phyloP scores from a whole-genome alignment of 169 alveolate species.

The Plasmodium gonderi region DNA sequence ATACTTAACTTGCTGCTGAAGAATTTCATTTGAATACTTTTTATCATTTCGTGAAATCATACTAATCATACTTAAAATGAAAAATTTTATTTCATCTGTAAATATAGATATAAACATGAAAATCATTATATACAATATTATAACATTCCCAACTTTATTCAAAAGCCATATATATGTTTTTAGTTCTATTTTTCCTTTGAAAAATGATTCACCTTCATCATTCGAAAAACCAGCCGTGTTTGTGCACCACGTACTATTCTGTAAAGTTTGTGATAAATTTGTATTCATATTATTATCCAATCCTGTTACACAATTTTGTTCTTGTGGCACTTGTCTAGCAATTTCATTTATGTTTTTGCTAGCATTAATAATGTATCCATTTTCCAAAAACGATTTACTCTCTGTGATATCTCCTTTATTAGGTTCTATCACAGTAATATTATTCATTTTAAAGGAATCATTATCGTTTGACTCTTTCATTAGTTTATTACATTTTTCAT shows the following conservation, averaged over 20 bases:
- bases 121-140: conserved; percentile 17
- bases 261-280: neutral
- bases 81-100: conserved; percentile 63
- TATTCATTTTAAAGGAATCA: conserved; percentile 1
- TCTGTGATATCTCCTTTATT: neutral
- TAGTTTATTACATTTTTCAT: neutral
- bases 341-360: neutral
- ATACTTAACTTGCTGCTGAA: conserved; percentile 20
- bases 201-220: conserved; percentile 40
- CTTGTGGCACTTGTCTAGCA: neutral
- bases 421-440: neutral
- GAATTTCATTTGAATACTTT: conserved; percentile 17
- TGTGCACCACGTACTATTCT: neutral
- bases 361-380: neutral
- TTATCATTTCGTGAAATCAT: conserved; percentile 45
- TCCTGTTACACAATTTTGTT: neutral
- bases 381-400: neutral
- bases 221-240: neutral
- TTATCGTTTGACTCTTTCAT: neutral
- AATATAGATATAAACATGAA: conserved; percentile 44
- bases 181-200: conserved; percentile 25
- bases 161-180: conserved; percentile 34
- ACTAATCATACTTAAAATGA: conserved; percentile 49
- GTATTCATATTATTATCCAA: neutral
- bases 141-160: conserved; percentile 15